Percentiles rank a stretch among this genome's conserved stretches.
These are phyloP conservation scores for Lactarius indigo DNA, from an alignment of 768 basidiomycete genomes.

Conservation along the genomic window DNA sequence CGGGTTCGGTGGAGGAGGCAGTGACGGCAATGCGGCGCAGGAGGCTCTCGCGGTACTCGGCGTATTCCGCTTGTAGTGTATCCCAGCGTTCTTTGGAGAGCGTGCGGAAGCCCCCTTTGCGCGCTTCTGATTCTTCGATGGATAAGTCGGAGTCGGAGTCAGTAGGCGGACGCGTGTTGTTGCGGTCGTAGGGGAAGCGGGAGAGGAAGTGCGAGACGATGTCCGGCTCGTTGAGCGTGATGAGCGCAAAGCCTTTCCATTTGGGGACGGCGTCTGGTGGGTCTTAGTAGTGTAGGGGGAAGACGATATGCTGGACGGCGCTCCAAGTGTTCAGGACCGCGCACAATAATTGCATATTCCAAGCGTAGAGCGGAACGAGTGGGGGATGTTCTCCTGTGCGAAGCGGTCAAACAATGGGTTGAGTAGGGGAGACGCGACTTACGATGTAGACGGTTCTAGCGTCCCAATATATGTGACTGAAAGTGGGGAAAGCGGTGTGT, in stretches of 20 bases:
- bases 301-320: conserved; percentile 49
- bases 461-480: conserved; percentile 54
- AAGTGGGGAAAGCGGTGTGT: conserved; percentile 28
- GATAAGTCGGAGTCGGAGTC: neutral
- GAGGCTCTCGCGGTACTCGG: conserved; percentile 55
- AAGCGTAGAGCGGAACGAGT: conserved; percentile 46
- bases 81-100: conserved; percentile 62
- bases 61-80: conserved; percentile 61
- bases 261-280: conserved; percentile 49
- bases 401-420: neutral
- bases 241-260: conserved; percentile 74
- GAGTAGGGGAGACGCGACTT: conserved; percentile 27
- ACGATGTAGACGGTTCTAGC: conserved; percentile 66
- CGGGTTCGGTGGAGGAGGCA: neutral
- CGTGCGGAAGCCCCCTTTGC: conserved; percentile 56
- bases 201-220: conserved; percentile 43
- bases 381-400: conserved; percentile 69
- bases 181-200: conserved; percentile 61
- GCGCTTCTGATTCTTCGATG: conserved; percentile 39
- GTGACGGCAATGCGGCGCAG: conserved; percentile 34
- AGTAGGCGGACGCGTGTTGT: neutral
- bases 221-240: conserved; percentile 45
- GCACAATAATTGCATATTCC: conserved; percentile 40
- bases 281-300: conserved; percentile 66
- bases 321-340: conserved; percentile 23